phyloP scores from a whole-genome alignment of 352 stramenopile genomes.

The Phytophthora palmivora region DNA sequence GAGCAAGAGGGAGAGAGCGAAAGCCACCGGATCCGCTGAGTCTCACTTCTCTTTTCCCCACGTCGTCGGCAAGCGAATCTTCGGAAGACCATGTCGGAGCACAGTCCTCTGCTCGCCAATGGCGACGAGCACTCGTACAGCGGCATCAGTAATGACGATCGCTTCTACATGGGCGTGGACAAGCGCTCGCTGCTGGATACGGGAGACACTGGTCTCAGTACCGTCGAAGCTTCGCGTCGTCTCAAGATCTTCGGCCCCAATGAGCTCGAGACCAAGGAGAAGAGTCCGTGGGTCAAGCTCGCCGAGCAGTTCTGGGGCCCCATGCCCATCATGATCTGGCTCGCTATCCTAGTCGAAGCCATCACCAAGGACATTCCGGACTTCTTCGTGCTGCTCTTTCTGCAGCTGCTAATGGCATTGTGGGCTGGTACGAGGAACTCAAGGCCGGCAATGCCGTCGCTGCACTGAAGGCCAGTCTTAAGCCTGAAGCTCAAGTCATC shows the following conservation, averaged over 20 bases:
- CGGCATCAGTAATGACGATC: constrained; percentile 58
- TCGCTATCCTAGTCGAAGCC: constrained; percentile 87
- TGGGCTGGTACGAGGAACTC: constrained; percentile 83
- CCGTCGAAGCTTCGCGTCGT: constrained; percentile 71
- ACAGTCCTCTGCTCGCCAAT: constrained; percentile 65
- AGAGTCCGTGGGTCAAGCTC: constrained; percentile 63
- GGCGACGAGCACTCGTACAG: constrained; percentile 44
- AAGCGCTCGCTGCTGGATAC: constrained; percentile 80
- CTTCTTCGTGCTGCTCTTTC: constrained; percentile 74
- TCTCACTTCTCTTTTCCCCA: constrained; percentile 35
- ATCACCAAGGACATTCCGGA: constrained; percentile 59
- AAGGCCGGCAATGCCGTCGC: constrained; percentile 87
- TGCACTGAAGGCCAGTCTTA: constrained; percentile 89
- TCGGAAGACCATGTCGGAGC: constrained; percentile 47
- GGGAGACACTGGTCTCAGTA: constrained; percentile 76
- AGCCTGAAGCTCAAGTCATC: constrained; percentile 87
- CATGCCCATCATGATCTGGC: constrained; percentile 94
- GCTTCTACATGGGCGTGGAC: constrained; percentile 85
- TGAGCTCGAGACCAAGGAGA: constrained; percentile 70
- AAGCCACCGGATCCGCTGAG: constrained; percentile 8
- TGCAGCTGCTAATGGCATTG: constrained; percentile 69
- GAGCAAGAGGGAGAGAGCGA: constrained; percentile 12
- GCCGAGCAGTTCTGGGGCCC: constrained; percentile 78
- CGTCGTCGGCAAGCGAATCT: constrained; percentile 9
- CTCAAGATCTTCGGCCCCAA: constrained; percentile 92